Evolutionary conservation across 768 basidiomycete species (phyloP).

Genomic region (Polyporus arcularius): DNA sequence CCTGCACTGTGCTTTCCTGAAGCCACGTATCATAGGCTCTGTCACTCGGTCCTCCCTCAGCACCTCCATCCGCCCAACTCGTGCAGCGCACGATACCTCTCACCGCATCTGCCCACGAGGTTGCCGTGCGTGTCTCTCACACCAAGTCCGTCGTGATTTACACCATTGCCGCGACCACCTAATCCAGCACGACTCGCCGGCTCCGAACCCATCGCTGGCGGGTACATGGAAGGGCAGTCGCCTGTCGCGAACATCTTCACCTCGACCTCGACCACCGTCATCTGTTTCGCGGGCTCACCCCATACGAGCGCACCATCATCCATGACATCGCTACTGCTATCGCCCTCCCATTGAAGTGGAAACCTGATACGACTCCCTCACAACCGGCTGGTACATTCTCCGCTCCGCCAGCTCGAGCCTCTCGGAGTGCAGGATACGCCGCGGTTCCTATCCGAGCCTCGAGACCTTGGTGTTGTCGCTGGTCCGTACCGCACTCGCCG

Average conservation of each 20-base stretch:
- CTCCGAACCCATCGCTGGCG: slow-evolving; percentile 40
- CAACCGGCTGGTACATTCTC: slow-evolving; percentile 30
- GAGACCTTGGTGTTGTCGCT: slow-evolving; percentile 29
- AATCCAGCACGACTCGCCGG: slow-evolving; percentile 38
- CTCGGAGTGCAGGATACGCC: slow-evolving; percentile 20
- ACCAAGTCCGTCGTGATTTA: too few relatives aligned
- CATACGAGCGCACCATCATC: background rate
- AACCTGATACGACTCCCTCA: slow-evolving; percentile 13
- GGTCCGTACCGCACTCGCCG: slow-evolving; percentile 14
- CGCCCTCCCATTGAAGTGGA: slow-evolving; percentile 15
- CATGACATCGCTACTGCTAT: background rate
- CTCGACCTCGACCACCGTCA: slow-evolving; percentile 27
- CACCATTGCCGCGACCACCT: slow-evolving; percentile 6
- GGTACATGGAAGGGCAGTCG: slow-evolving; percentile 39
- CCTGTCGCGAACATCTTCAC: slow-evolving; percentile 24
- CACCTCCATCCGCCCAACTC: slow-evolving; percentile 45
- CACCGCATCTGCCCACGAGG: background rate
- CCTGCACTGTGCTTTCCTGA: background rate
- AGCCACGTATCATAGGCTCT: slow-evolving; percentile 35
- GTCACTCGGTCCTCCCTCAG: slow-evolving; percentile 32
- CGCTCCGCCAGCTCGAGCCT: slow-evolving; percentile 35
- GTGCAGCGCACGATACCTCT: slow-evolving; percentile 42
- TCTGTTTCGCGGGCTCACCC: slow-evolving; percentile 21
- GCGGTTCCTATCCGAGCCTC: slow-evolving; percentile 21
- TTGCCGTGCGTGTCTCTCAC: slow-evolving; percentile 4